Conservation (phyloP, 2,329 filamentous ascomycete species). For the Fusarium buharicum region DNA sequence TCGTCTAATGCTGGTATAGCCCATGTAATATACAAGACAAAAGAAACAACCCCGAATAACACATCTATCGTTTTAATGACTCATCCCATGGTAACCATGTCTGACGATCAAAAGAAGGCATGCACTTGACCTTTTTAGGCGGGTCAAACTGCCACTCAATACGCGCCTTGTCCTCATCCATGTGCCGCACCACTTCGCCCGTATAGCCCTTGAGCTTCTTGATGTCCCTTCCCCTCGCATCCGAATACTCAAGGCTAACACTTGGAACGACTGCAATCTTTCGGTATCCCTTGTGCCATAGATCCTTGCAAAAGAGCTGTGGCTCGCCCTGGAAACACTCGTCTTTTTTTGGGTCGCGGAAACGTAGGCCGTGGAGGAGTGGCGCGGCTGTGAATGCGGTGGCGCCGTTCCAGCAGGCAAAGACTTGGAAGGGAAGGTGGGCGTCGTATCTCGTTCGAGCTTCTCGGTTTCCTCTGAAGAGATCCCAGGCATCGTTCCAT, state of each 20-base stretch:
- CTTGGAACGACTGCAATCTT: conserved; percentile 66
- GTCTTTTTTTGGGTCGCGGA: conserved; percentile 52
- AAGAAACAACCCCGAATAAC: not conserved
- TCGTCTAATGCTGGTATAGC: conserved; percentile 16
- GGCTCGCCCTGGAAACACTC: conserved; percentile 67
- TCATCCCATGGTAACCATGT: conserved; percentile 54
- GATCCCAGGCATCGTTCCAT: conserved; percentile 61
- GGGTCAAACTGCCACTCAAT: conserved; percentile 59
- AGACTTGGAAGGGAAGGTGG: conserved; percentile 65
- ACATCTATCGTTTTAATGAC: conserved; percentile 19
- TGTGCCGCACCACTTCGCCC: conserved; percentile 48
- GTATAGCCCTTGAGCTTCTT: conserved; percentile 64
- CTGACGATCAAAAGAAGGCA: conserved; percentile 55
- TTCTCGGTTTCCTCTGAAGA: conserved; percentile 62
- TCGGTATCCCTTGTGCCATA: conserved; percentile 61
- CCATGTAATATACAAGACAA: conserved; percentile 2
- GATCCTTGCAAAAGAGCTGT: conserved; percentile 65
- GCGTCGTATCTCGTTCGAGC: conserved; percentile 50
- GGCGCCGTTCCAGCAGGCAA: conserved; percentile 70
- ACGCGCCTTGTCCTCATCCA: conserved; percentile 43
- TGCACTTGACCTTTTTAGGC: conserved; percentile 61
- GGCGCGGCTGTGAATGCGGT: conserved; percentile 62
- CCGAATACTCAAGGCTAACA: conserved; percentile 65
- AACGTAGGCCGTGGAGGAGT: conserved; percentile 55
- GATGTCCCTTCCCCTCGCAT: conserved; percentile 56